A percentile compares a stretch with the other conserved stretches of the same genome.
Evolutionary conservation across 495 filamentous ascomycete genomes (phyloP).

Genomic region (Symbiotaphrina buchneri): DNA sequence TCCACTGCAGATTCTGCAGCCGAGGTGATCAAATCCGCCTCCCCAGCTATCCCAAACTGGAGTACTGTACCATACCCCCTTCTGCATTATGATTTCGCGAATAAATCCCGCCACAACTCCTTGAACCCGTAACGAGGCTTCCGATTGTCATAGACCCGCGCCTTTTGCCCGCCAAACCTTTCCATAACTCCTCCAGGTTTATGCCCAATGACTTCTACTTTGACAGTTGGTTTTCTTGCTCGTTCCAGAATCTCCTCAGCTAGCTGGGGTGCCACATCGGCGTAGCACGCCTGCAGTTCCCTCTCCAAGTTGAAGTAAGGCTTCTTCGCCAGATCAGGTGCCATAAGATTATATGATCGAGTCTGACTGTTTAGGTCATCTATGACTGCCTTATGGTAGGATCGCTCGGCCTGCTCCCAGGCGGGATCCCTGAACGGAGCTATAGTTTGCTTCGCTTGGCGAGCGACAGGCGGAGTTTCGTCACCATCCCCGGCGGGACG

Average conservation of each 20-base stretch:
- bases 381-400: conserved; percentile 63
- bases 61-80: too few species aligned
- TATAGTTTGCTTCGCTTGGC: too few species aligned
- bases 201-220: conserved; percentile 12
- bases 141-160: conserved; percentile 45
- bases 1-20: too few species aligned
- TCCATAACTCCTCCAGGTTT: conserved; percentile 24
- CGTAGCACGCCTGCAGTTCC: conserved; percentile 60
- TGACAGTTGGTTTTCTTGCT: conserved; percentile 26
- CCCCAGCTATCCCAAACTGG: too few species aligned
- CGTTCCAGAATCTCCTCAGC: conserved; percentile 47
- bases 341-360: conserved; percentile 86
- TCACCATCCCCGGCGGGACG: too few species aligned
- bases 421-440: conserved; percentile 39
- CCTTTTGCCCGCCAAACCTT: conserved; percentile 23
- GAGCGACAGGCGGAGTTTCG: conserved; percentile 11
- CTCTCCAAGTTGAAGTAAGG: conserved; percentile 73
- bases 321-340: conserved; percentile 78
- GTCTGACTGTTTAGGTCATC: conserved; percentile 57
- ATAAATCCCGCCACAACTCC: conserved; percentile 76
- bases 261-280: conserved; percentile 61
- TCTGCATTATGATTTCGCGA: too few species aligned
- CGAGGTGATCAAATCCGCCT: too few species aligned
- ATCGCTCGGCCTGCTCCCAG: conserved; percentile 46
- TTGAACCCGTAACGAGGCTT: conserved; percentile 61